Percentiles rank a stretch among this genome's conserved stretches.
Conservation (phyloP, 1,284 basidiomycete species). For the Irpex rosettiformis region DNA sequence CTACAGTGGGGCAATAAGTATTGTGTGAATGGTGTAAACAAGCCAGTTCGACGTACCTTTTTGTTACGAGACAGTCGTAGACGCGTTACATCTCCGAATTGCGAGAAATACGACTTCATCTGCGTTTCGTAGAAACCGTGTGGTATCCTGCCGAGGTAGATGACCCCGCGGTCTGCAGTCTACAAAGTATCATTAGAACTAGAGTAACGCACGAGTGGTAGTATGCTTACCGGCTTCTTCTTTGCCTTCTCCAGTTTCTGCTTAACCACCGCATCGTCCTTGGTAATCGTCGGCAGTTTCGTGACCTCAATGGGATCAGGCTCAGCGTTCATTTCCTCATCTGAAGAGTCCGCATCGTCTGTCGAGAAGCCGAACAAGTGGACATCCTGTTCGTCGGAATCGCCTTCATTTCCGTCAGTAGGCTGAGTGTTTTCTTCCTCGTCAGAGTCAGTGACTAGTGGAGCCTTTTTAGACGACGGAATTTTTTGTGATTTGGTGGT, state of each 20-base stretch:
- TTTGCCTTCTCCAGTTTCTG: constrained; percentile 82
- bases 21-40: not conserved
- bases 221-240: constrained; percentile 62
- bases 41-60: constrained; percentile 50
- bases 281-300: constrained; percentile 78
- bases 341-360: constrained; percentile 72
- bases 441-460: constrained; percentile 13
- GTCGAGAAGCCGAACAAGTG: constrained; percentile 74
- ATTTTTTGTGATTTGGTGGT: not conserved
- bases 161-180: constrained; percentile 77
- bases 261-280: constrained; percentile 80
- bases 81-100: constrained; percentile 91
- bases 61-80: constrained; percentile 91
- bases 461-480: constrained; percentile 1
- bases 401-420: constrained; percentile 10
- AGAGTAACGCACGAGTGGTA: constrained; percentile 2
- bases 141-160: constrained; percentile 90
- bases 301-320: constrained; percentile 56
- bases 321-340: constrained; percentile 61
- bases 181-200: constrained; percentile 25
- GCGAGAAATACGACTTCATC: constrained; percentile 89
- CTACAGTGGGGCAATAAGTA: constrained; percentile 36
- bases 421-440: constrained; percentile 16
- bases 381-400: constrained; percentile 32
- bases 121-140: constrained; percentile 98